Base-by-base conservation (phyloP, 331 rosid species). In the Pyrus hybrid region DNA sequence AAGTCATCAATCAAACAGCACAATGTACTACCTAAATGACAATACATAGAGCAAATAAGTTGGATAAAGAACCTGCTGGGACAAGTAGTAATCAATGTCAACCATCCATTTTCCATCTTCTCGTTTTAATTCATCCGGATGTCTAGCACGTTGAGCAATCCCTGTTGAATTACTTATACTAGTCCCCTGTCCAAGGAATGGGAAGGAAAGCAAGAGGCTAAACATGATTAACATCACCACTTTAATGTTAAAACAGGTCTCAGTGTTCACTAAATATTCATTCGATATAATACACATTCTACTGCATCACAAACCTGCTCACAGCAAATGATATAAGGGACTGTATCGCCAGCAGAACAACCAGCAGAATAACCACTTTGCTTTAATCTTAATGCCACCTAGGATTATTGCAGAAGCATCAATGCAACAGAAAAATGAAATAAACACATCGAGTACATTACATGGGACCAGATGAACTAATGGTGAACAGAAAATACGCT, bases 361-460 rank as follows among this genome's bases (percentile, higher is more conserved):
- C 97, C 97, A 76, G 87, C 80, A 68, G 96, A 71, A 83, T 88
- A 89, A 68, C 99, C 96, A 74, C 86, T 88, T 81, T 92, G 97
- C 86, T 84, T 94, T 87, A 92, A 85, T 79, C 99, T 86, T 79
- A 82, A 95, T 71, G 99, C 99, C 81, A 94, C 99, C 99, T 94
- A 80, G 51, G 83, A 72, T 47, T 41, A 43, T 80, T 72, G 79
- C 82, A 76, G 64, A 70, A 65, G 72, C 58, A 80, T 77, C 76
- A 77, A 49, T 53, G 65, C 71, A 76, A 78, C 47, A 81, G 72
- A 81, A 64, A 14, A 54, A 62, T 30, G 33, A 73, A 13, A 82
- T 23, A 76, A 70, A 80, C 57, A 18, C 58, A 51, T 1, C 22
- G 1, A 18, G 58, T 49, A 22, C 62, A 41, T 41, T 41, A 41